Percentiles rank a stretch among this genome's conserved stretches.
Evolutionary conservation across 2,329 filamentous ascomycete species (phyloP).

Genomic region (Colletotrichum tanaceti): DNA sequence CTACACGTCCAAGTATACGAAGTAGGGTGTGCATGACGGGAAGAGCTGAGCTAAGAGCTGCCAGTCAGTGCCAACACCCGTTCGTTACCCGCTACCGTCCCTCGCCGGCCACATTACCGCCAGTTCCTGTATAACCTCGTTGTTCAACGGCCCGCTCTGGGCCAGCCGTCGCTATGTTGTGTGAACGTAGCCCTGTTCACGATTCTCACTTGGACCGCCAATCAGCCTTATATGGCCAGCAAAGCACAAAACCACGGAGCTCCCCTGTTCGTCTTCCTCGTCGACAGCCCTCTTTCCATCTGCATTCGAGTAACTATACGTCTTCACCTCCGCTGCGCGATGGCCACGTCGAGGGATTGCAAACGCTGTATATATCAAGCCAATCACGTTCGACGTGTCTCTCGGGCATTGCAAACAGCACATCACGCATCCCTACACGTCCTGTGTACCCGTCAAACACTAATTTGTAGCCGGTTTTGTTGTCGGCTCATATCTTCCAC

Average conservation of each 20-base stretch:
- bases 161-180: constrained; percentile 3
- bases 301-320: too few species aligned
- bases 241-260: constrained; percentile 20
- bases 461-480: too few species aligned
- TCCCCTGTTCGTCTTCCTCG: constrained; percentile 19
- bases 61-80: constrained; percentile 3
- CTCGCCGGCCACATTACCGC: constrained; percentile 5
- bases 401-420: not conserved
- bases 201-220: constrained; percentile 4
- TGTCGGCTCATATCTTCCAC: constrained; percentile 21
- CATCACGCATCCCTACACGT: not conserved
- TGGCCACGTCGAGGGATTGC: constrained; percentile 3
- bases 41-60: constrained; percentile 21
- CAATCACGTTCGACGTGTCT: constrained; percentile 15
- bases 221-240: constrained; percentile 35
- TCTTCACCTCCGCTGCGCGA: constrained; percentile 14
- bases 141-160: constrained; percentile 26
- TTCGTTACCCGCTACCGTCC: not conserved
- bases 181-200: constrained; percentile 20
- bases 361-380: constrained; percentile 19
- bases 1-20: not conserved
- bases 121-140: not conserved
- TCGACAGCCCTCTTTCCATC: constrained; percentile 20
- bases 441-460: too few species aligned
- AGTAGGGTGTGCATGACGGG: constrained; percentile 26